Conservation (phyloP, 305 asterid genomes). For the Fraxinus ornus region DNA sequence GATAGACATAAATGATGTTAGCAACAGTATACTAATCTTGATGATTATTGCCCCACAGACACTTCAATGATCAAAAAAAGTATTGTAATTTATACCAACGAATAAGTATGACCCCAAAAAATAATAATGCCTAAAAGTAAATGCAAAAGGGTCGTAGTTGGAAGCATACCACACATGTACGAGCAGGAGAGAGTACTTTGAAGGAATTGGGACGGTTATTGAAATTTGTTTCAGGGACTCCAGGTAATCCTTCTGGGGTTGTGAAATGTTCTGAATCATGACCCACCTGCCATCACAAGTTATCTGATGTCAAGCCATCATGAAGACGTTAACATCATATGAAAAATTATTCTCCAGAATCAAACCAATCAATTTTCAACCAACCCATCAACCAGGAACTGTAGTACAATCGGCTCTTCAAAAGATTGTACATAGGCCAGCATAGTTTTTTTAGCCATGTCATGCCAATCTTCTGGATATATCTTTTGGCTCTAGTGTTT, state of each 20-base stretch:
- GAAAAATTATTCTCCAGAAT: neutral
- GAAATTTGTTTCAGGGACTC: constrained; percentile 89
- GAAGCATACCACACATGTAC: constrained; percentile 78
- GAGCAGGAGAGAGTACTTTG: constrained; percentile 82
- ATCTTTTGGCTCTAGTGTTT: neutral
- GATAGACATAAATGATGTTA: neutral
- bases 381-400: neutral
- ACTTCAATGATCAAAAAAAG: neutral
- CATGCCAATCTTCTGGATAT: neutral
- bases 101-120: neutral
- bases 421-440: neutral
- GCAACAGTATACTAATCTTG: neutral
- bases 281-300: constrained; percentile 51
- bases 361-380: constrained; percentile 8
- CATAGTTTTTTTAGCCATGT: neutral
- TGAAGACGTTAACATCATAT: neutral
- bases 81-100: neutral
- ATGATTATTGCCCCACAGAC: neutral
- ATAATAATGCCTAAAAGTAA: neutral
- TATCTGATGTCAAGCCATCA: constrained; percentile 5
- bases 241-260: constrained; percentile 91
- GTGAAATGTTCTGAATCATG: constrained; percentile 93
- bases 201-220: constrained; percentile 91
- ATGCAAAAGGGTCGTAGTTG: neutral
- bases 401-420: neutral